Percentiles rank a stretch among this genome's conserved stretches.
These are phyloP conservation scores for Blastocystis sp. DNA, from an alignment of 352 stramenopile species.

Conservation along the genomic window DNA sequence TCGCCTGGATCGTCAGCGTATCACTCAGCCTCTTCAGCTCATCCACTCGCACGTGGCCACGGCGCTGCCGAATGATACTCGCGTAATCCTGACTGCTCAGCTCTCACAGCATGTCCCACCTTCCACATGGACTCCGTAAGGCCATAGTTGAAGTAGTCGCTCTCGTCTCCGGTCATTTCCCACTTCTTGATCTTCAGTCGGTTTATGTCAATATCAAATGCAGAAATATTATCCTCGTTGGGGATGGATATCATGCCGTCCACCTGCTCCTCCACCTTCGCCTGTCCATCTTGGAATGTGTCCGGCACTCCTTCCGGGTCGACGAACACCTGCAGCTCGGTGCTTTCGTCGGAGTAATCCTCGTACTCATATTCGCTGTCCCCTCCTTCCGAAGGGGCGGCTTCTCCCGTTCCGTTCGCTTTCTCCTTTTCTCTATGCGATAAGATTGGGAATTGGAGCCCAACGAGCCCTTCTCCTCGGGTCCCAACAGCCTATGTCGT, in stretches of 20 bases:
- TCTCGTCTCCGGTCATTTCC: conserved; percentile 60
- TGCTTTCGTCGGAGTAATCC: neutral
- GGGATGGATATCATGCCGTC: conserved; percentile 28
- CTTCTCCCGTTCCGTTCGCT: neutral
- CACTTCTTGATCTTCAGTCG: conserved; percentile 44
- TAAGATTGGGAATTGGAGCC: neutral
- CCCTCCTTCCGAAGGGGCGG: neutral
- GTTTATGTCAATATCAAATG: conserved; percentile 65
- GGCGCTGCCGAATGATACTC: neutral
- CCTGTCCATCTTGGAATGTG: neutral
- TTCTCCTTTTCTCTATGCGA: neutral
- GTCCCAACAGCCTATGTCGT: neutral
- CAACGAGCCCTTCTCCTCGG: neutral
- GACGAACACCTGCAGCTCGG: conserved; percentile 21
- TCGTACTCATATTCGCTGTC: conserved; percentile 39
- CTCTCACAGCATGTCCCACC: neutral
- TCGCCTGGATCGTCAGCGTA: conserved; percentile 2
- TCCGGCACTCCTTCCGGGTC: conserved; percentile 3
- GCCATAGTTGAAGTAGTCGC: conserved; percentile 65
- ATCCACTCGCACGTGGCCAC: conserved; percentile 17
- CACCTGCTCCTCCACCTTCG: neutral
- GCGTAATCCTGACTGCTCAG: conserved; percentile 34
- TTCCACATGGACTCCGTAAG: conserved; percentile 66
- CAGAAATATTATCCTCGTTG: conserved; percentile 43
- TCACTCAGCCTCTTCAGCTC: conserved; percentile 22